Conservation (phyloP, 192 early-diverging fungal genomes). For the Jimgerdemannia flammicorona region DNA sequence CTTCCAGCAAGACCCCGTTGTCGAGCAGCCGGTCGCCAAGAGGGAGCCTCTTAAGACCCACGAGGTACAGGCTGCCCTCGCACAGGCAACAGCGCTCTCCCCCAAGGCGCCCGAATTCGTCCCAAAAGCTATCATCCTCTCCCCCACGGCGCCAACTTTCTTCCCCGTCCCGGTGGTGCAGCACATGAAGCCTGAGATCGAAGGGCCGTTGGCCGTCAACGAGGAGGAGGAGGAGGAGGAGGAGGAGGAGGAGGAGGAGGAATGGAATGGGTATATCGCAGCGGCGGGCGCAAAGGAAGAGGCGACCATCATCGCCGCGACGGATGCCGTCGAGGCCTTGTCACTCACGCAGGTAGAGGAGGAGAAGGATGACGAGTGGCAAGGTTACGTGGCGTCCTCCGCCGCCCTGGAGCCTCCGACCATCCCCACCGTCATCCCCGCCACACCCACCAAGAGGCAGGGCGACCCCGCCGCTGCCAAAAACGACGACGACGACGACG, state of each 20-base stretch:
- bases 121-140: too few species aligned
- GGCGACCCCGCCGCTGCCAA: background rate
- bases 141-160: too few species aligned
- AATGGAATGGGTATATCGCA: background rate
- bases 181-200: too few species aligned
- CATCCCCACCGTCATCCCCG: background rate
- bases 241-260: background rate
- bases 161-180: too few species aligned
- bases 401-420: background rate
- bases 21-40: background rate
- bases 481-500: background rate
- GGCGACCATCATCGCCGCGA: background rate
- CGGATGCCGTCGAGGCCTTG: background rate
- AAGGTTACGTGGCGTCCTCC: background rate
- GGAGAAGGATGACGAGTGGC: background rate
- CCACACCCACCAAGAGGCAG: background rate
- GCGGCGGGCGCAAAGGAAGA: background rate
- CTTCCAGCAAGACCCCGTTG: too few species aligned
- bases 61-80: background rate
- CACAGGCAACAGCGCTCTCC: background rate
- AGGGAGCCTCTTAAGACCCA: background rate
- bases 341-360: background rate
- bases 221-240: background rate
- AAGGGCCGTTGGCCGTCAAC: too few species aligned
- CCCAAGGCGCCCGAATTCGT: background rate